A percentile compares a stretch with the other conserved stretches of the same genome.
phyloP scores from a whole-genome alignment of 768 basidiomycete species.

The Mycena amicta region DNA sequence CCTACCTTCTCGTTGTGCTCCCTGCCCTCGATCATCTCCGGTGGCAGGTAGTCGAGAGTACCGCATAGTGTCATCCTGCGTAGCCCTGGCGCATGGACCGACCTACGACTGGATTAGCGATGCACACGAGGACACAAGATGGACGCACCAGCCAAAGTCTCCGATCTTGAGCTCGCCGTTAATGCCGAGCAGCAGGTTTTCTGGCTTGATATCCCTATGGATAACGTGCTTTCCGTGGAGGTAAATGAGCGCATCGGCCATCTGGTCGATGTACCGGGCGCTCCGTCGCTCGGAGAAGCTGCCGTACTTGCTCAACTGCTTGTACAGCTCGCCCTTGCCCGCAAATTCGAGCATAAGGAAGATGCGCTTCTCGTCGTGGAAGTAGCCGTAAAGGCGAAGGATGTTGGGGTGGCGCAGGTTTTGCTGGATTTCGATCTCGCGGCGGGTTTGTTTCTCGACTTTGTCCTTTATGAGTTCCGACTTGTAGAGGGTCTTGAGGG shows the following conservation, averaged over 20 bases:
- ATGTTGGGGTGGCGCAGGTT: constrained; percentile 95
- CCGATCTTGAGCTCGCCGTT: constrained; percentile 98
- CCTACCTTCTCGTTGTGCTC: constrained; percentile 76
- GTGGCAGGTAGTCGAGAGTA: constrained; percentile 94
- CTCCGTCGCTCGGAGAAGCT: constrained; percentile 88
- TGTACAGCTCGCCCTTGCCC: constrained; percentile 95
- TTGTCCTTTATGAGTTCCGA: constrained; percentile 88
- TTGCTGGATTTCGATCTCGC: constrained; percentile 98
- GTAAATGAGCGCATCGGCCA: constrained; percentile 94
- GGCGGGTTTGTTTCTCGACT: constrained; percentile 95
- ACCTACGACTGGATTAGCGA: background rate
- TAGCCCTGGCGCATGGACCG: constrained; percentile 90
- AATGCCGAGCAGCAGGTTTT: constrained; percentile 91
- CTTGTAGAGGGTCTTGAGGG: constrained; percentile 96
- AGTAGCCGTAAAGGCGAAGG: constrained; percentile 93
- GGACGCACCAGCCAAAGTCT: constrained; percentile 93
- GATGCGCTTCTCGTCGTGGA: constrained; percentile 97
- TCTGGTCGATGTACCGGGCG: constrained; percentile 92
- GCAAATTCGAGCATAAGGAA: constrained; percentile 99
- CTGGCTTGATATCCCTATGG: constrained; percentile 98
- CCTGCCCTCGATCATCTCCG: constrained; percentile 95
- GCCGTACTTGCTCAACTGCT: constrained; percentile 85
- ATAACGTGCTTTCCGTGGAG: constrained; percentile 96
- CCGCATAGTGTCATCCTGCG: constrained; percentile 91
- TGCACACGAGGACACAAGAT: background rate